Base-by-base conservation (phyloP, 2,329 filamentous ascomycete genomes). In the Cytospora piceicola region DNA sequence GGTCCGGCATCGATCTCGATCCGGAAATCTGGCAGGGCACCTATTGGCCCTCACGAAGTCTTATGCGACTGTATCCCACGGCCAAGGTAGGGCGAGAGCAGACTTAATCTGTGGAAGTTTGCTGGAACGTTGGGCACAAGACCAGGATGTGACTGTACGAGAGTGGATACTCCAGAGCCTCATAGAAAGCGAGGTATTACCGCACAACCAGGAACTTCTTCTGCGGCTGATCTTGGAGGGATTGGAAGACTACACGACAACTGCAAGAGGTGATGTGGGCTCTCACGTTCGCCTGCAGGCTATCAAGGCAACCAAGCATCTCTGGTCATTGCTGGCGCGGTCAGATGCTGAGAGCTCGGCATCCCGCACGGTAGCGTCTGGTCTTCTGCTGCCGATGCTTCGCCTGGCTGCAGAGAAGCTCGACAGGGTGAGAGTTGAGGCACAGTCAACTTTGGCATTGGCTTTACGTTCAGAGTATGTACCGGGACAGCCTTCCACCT, bases 221-320 rank as follows among this genome's bases (percentile, higher is more conserved):
- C 67, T 85, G 1, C 71, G 72, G 0, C 68, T 87, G 1, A 75
- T 90, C 11, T 73, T 76, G 0, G 83, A 84, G 51, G 87, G 89
- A 0, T 78, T 99, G 32, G 90, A 94, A 70, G 94, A 99, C 74
- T 98, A 98, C 73, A 96, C 92, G 0, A 94, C 92, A 4, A 94
- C 92, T 70, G 89, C 94, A 17, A 84, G 93, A 64, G 95, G 95
- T 20, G 95, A 99, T 73, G 85, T 98, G 58, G 95, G 95, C 6
- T 96, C 94, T 0, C 86, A 94, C 61, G 90, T 96, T 4, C 86
- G 95, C 4, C 80, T 94, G 6, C 90, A 94, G 75, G 94, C 92
- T 29, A 83, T 97, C 15, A 84, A 89, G 74, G 94, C 92, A 20
- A 86, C 94, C 1, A 86, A 86, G 67, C 87, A 87, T 2, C 81